Base-by-base conservation (phyloP, 2,329 filamentous ascomycete genomes). In the Aspergillus proliferans region DNA sequence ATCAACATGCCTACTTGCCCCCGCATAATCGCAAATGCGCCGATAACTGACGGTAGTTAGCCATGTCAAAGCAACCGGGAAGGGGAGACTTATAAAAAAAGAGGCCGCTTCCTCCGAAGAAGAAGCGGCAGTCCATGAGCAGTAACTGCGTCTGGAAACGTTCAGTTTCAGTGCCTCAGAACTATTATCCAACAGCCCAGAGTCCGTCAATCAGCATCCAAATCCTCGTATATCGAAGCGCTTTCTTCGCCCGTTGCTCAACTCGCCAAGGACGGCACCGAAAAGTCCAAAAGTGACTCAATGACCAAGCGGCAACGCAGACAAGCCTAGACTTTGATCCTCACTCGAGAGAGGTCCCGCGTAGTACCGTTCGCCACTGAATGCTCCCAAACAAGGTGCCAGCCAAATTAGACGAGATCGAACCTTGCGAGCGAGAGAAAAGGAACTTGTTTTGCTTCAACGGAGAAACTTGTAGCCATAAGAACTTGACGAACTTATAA, bases 281-380 rank as follows among this genome's bases (percentile, higher is more conserved):
- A 38, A 33, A 41, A 30, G n/a, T 42, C 36, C 22, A 41, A 51
- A 46, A 36, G 42, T 41, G 6, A 14, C 7, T 19, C 40, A 53
- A 44, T 55, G 51, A 24, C 47, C 15, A 57, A 41, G 48, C 46
- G 64, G 63, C 58, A 75, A 47, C 28, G 47, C 79, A 75, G 88
- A 92, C 87, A 91, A 92, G 88, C 80, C 88, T 76, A 89, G 84
- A 77, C 88, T 90, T 89, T 94, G 88, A 94, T 85, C 76, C 87
- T 87, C 89, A 90, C 87, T 81, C 85, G 68, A 82, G 87, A 89
- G 88, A 89, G 87, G 87, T 89, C 88, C 88, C 78, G 72, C 71
- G 59, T 66, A 40, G 39, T 26, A 30, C 65, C 54, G 58, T 52
- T 48, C 49, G 43, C 46, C 48, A 47, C 42, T 30, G 12, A 18